A percentile compares a stretch with the other conserved stretches of the same genome.
These are phyloP conservation scores for Rhynchosporium secalis DNA, from an alignment of 2,329 filamentous ascomycete species.

Conservation along the genomic window DNA sequence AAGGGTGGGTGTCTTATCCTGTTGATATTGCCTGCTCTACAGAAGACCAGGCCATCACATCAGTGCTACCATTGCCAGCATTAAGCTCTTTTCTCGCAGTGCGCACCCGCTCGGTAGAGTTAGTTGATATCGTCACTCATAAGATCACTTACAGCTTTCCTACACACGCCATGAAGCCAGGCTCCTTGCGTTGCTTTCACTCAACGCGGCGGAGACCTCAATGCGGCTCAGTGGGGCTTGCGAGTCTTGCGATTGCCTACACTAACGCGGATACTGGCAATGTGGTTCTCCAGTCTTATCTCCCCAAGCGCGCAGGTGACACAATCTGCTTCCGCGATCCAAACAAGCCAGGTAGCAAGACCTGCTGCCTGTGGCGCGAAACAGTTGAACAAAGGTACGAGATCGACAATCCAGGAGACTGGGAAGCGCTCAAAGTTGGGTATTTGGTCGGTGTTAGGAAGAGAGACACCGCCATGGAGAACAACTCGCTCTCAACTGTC, in stretches of 20 bases:
- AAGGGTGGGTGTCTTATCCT: constrained; percentile 52
- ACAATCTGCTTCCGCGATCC: constrained; percentile 58
- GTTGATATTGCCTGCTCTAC: constrained; percentile 44
- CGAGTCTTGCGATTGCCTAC: constrained; percentile 65
- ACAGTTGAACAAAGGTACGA: constrained; percentile 53
- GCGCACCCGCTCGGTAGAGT: constrained; percentile 55
- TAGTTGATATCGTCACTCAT: constrained; percentile 60
- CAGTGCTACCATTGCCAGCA: constrained; percentile 58
- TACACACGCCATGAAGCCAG: constrained; percentile 57
- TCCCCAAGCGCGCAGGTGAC: constrained; percentile 52
- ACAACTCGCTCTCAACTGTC: background rate
- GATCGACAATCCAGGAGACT: constrained; percentile 63
- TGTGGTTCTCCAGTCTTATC: constrained; percentile 65
- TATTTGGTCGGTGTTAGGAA: constrained; percentile 64
- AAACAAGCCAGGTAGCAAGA: constrained; percentile 43
- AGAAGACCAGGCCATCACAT: constrained; percentile 50
- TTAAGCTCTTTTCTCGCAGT: constrained; percentile 62
- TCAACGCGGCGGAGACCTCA: constrained; percentile 52
- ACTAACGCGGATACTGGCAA: constrained; percentile 58
- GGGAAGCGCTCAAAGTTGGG: constrained; percentile 62
- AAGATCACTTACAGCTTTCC: constrained; percentile 61
- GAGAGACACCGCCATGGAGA: background rate
- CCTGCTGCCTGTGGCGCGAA: constrained; percentile 53
- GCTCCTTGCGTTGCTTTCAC: constrained; percentile 61
- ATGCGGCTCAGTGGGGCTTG: constrained; percentile 57